Conservation (phyloP, 1,284 basidiomycete genomes). For the Austroboletus novae-zelandiae region DNA sequence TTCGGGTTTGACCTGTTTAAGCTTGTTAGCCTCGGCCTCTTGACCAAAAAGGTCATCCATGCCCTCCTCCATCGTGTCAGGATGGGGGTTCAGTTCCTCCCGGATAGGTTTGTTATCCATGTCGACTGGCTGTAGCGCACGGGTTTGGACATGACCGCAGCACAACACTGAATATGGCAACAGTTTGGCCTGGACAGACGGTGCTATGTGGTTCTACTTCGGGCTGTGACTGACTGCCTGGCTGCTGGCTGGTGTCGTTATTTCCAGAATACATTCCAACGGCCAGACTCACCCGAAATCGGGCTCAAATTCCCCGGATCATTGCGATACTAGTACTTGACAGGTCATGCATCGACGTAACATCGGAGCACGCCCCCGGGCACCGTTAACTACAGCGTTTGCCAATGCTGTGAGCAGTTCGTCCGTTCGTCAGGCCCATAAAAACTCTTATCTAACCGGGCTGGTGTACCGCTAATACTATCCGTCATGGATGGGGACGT, state of each 20-base stretch:
- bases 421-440: slow-evolving; percentile 15
- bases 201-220: too few species aligned
- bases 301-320: slow-evolving; percentile 15
- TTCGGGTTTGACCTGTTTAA: slow-evolving; percentile 37
- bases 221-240: slow-evolving; percentile 1
- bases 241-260: slow-evolving; percentile 14
- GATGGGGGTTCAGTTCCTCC: slow-evolving; percentile 25
- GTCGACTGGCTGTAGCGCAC: slow-evolving; percentile 35
- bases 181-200: too few species aligned
- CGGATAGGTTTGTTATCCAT: slow-evolving; percentile 36
- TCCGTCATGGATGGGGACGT: slow-evolving; percentile 32
- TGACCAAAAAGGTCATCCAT: slow-evolving; percentile 80
- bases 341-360: background rate
- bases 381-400: background rate
- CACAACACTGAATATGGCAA: slow-evolving; percentile 17
- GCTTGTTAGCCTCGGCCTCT: slow-evolving; percentile 58
- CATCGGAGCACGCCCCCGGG: too few species aligned
- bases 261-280: slow-evolving; percentile 26
- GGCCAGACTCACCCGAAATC: background rate
- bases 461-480: too few species aligned
- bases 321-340: slow-evolving; percentile 20
- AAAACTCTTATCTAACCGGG: too few species aligned
- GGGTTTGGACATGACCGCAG: slow-evolving; percentile 34
- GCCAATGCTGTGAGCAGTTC: background rate
- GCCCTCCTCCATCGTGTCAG: slow-evolving; percentile 52